Evolutionary conservation across 495 filamentous ascomycete genomes (phyloP).

Genomic region (Cudoniella acicularis): DNA sequence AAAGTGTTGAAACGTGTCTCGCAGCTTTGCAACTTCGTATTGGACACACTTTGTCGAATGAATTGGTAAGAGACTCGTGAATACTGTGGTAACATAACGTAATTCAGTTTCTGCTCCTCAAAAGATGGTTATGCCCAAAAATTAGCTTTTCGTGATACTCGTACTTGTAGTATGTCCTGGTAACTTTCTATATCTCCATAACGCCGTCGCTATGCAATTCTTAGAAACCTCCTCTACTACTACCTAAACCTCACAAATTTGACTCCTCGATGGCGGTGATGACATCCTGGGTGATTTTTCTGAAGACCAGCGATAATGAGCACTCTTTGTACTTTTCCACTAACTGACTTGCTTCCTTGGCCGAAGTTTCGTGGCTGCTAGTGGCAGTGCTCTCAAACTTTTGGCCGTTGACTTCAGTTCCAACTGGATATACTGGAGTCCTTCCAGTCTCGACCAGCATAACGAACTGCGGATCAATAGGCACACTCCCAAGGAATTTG

Average conservation of each 20-base stretch:
- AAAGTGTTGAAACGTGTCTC: no score
- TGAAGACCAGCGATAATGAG: constrained; percentile 71
- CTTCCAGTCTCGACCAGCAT: constrained; percentile 50
- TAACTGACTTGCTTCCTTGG: constrained; percentile 52
- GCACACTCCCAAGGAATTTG: constrained; percentile 79
- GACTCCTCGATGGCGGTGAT: constrained; percentile 38
- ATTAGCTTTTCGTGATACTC: no score
- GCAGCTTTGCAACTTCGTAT: not conserved
- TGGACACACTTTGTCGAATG: no score
- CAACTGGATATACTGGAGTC: constrained; percentile 45
- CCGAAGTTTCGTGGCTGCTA: constrained; percentile 23
- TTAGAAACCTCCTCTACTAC: not conserved
- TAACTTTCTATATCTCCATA: not conserved
- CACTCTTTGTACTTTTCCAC: constrained; percentile 77
- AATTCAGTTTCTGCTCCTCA: not conserved
- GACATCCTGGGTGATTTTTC: constrained; percentile 58
- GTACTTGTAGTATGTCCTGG: not conserved
- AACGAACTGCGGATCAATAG: constrained; percentile 73
- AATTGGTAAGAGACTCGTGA: no score
- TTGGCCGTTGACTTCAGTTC: constrained; percentile 44
- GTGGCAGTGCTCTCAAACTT: constrained; percentile 30
- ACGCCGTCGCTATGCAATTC: not conserved
- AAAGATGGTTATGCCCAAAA: no score
- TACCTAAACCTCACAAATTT: not conserved
- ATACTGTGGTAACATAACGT: no score